Conservation (phyloP, 495 filamentous ascomycete species). For the Massariosphaeria phaeospora region DNA sequence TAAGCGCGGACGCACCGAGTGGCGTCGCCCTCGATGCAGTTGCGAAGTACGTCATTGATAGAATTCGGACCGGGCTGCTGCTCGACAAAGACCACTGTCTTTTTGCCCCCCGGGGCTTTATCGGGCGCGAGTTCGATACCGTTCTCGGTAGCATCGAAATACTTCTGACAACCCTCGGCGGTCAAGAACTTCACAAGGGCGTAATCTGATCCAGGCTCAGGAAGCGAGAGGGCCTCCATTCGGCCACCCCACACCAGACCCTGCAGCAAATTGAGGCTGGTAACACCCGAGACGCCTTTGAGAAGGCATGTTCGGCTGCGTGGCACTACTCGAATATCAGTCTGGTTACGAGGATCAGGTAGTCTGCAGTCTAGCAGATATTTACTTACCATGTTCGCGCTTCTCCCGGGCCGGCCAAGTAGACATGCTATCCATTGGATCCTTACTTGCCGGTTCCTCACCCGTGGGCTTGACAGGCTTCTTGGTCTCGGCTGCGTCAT, state of each 20-base stretch:
- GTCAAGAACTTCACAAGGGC: constrained; percentile 46
- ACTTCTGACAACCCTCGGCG: constrained; percentile 40
- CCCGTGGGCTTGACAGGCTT: neutral
- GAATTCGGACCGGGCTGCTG: constrained; percentile 40
- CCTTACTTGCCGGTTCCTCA: neutral
- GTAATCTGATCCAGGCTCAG: constrained; percentile 21
- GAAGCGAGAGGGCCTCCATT: constrained; percentile 38
- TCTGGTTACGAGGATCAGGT: too few species aligned
- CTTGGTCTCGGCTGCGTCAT: neutral
- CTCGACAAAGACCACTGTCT: constrained; percentile 36
- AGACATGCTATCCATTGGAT: constrained; percentile 4
- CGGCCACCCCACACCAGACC: constrained; percentile 45
- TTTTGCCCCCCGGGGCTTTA: constrained; percentile 26
- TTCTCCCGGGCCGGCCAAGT: constrained; percentile 24
- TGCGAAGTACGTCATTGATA: constrained; percentile 39
- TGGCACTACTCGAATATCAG: constrained; percentile 34
- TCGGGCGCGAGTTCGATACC: too few species aligned
- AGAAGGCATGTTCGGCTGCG: constrained; percentile 40
- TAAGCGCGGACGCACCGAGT: constrained; percentile 45
- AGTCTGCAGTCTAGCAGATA: neutral
- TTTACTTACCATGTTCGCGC: constrained; percentile 18
- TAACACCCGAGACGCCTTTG: constrained; percentile 37
- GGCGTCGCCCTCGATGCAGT: constrained; percentile 38
- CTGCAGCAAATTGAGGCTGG: constrained; percentile 39
- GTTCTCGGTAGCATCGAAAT: constrained; percentile 44